A percentile compares a stretch with the other conserved stretches of the same genome.
These are phyloP conservation scores for Fusarium oxysporum DNA, from an alignment of 2,329 filamentous ascomycete species.

Conservation along the genomic window DNA sequence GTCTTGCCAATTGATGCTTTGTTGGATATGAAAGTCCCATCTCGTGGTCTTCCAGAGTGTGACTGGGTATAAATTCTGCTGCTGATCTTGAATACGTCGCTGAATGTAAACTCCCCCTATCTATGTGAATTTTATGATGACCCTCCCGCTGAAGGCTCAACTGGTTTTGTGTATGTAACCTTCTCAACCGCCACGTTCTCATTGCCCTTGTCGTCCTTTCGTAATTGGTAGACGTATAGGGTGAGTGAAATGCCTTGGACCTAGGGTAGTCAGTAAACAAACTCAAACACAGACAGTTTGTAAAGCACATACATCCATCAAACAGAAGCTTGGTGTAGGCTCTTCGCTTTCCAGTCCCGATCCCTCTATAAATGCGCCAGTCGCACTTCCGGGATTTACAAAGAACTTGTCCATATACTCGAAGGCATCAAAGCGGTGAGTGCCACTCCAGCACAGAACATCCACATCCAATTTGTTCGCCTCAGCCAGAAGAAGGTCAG, in stretches of 20 bases:
- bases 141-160: conserved; percentile 65
- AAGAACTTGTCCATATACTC: conserved; percentile 82
- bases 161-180: conserved; percentile 85
- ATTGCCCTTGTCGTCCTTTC: conserved; percentile 79
- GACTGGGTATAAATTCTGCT: conserved; percentile 46
- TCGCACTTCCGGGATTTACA: conserved; percentile 75
- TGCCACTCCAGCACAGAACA: conserved; percentile 76
- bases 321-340: conserved; percentile 88
- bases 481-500: conserved; percentile 74
- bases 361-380: conserved; percentile 70
- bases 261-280: conserved; percentile 58
- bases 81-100: conserved; percentile 38
- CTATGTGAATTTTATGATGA: conserved; percentile 52
- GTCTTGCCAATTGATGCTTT: conserved; percentile 36
- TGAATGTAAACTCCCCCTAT: conserved; percentile 28
- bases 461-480: conserved; percentile 76
- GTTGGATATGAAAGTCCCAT: conserved; percentile 36
- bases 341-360: conserved; percentile 74
- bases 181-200: conserved; percentile 88
- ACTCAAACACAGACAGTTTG: neutral
- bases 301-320: conserved; percentile 88
- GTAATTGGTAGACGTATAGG: conserved; percentile 91
- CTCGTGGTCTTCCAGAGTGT: conserved; percentile 26
- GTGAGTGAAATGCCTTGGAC: conserved; percentile 97
- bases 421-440: conserved; percentile 76